Evolutionary conservation across 2,329 filamentous ascomycete genomes (phyloP).

Genomic region (Sphaerulina musiva): DNA sequence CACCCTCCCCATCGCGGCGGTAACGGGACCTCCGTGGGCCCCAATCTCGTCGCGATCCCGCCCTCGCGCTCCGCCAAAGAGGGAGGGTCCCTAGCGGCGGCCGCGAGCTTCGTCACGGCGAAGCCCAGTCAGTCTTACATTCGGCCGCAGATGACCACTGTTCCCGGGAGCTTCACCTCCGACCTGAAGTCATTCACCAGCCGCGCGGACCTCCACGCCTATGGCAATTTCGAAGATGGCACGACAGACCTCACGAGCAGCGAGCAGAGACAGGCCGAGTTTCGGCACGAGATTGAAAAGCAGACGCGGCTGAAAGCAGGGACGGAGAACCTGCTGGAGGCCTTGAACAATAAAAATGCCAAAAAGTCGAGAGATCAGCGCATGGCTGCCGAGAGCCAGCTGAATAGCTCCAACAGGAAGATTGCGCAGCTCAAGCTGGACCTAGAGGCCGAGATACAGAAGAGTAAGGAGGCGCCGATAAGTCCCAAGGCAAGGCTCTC

Average conservation of each 20-base stretch:
- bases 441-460: constrained; percentile 55
- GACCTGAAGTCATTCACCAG: constrained; percentile 70
- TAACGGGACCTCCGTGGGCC: constrained; percentile 29
- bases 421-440: constrained; percentile 54
- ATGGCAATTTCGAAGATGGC: constrained; percentile 56
- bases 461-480: constrained; percentile 48
- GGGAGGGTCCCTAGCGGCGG: constrained; percentile 51
- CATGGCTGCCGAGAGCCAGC: constrained; percentile 63
- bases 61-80: constrained; percentile 44
- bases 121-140: constrained; percentile 55
- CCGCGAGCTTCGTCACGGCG: constrained; percentile 50
- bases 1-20: constrained; percentile 27
- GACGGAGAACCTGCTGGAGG: constrained; percentile 95
- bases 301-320: constrained; percentile 98
- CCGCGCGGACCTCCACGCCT: constrained; percentile 54
- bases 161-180: constrained; percentile 77
- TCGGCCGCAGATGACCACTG: constrained; percentile 43
- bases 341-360: constrained; percentile 85
- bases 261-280: constrained; percentile 66
- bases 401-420: constrained; percentile 77
- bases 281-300: constrained; percentile 82
- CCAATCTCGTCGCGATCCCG: constrained; percentile 35
- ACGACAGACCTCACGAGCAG: constrained; percentile 50
- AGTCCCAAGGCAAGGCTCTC: constrained; percentile 46
- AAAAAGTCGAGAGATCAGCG: constrained; percentile 77